A percentile compares a stretch with the other conserved stretches of the same genome.
Conservation (phyloP, 768 basidiomycete genomes). For the Boletus pseudo-olivaceus region DNA sequence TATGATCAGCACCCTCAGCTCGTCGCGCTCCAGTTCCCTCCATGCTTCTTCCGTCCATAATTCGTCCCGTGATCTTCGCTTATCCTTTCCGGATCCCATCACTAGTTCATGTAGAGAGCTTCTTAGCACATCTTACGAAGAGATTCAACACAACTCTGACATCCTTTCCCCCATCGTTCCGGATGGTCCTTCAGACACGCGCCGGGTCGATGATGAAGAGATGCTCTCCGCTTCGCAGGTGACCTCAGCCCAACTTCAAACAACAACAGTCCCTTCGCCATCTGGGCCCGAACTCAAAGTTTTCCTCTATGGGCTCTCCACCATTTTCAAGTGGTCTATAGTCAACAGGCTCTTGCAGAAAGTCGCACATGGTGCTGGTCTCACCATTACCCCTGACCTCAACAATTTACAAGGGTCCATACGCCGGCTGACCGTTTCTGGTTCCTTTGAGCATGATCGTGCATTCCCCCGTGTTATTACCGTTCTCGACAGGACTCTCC, state of each 20-base stretch:
- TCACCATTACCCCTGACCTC: constrained; percentile 24
- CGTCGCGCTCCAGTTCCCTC: constrained; percentile 64
- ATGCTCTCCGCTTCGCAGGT: constrained; percentile 17
- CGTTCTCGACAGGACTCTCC: constrained; percentile 37
- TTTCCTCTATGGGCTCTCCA: constrained; percentile 62
- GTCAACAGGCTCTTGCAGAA: constrained; percentile 58
- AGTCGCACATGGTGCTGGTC: constrained; percentile 38
- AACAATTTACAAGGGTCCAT: constrained; percentile 21
- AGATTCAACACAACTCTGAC: constrained; percentile 41
- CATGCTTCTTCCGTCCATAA: constrained; percentile 52
- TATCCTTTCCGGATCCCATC: constrained; percentile 83
- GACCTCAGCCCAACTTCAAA: constrained; percentile 31
- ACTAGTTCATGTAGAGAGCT: constrained; percentile 65
- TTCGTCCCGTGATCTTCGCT: constrained; percentile 68
- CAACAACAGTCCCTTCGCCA: constrained; percentile 22
- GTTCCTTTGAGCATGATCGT: constrained; percentile 22
- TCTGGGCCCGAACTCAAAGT: constrained; percentile 51
- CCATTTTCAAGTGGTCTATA: constrained; percentile 58
- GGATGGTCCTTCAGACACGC: constrained; percentile 13
- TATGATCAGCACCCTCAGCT: constrained; percentile 73
- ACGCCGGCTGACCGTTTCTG: constrained; percentile 25
- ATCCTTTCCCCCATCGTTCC: constrained; percentile 17
- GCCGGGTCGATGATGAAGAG: constrained; percentile 33
- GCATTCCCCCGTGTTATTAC: constrained; percentile 33
- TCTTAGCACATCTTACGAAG: constrained; percentile 53